Evolutionary conservation across 2,329 filamentous ascomycete species (phyloP), one percentile per base, ranked within the genome.

Genomic region (Fonsecaea nubica): DNA sequence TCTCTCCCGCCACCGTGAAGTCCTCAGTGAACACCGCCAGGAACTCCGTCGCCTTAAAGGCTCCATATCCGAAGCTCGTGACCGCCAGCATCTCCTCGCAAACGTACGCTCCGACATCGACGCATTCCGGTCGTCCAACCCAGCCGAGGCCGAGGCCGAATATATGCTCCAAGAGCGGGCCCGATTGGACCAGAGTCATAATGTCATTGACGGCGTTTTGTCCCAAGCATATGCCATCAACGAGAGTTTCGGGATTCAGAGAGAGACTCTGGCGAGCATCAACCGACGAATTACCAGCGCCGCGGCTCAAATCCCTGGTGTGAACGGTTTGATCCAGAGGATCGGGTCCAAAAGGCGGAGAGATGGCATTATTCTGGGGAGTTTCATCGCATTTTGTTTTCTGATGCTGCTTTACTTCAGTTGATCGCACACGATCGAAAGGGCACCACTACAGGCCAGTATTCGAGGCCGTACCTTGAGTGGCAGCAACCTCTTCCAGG

Each of bases 161-260:
- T 99, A 98, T 82, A 97, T 99, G 93, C 86, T 99, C 33, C 90
- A 92, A 74, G 95, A 99, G 84, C 87, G 95, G 59, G 83, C 84
- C 69, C 87, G 91, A 70, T 88, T 99, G 75, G 95, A 99, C 76
- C 90, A 92, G 77, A 96, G 92, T 75, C 91, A 98, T 79, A 90
- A 88, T 72, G 89, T 96, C 83, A 90, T 92, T 56, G 95, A 99
- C 78, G 91, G 87, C 69, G 93, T 99, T 38, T 84, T 99, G 66
- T 93, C 90, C 76, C 95, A 98, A 82, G 95, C 95, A 7, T 99
- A 99, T 80, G 93, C 94, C 10, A 92, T 98, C 61, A 96, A 97
- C 77, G 93, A 98, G 81, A 93, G 85, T 78, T 98, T 99, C 77
- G 85, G 87, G 13, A 75, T 93, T 63, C 95, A 99, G 83, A 85